Evolutionary conservation across 2,329 filamentous ascomycete species (phyloP).

Genomic region (Xylariales sp.): DNA sequence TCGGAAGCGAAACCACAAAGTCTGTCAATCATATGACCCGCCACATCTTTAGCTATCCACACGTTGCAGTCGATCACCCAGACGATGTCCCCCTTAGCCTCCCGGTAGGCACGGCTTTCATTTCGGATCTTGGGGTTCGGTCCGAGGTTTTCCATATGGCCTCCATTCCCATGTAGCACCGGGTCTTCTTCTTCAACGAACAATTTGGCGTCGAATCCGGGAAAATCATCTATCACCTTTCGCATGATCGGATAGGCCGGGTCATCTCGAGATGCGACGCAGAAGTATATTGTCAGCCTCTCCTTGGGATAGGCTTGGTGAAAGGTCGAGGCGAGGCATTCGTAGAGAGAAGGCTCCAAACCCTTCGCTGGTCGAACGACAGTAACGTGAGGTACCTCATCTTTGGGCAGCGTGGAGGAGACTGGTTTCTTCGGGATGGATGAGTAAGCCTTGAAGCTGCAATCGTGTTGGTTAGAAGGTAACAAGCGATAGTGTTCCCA

Average conservation of each 20-base stretch:
- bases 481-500: background rate
- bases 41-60: conserved; percentile 76
- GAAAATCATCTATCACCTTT: conserved; percentile 68
- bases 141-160: conserved; percentile 59
- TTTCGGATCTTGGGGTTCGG: conserved; percentile 99
- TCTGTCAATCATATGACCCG: conserved; percentile 84
- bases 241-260: conserved; percentile 72
- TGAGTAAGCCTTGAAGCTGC: conserved; percentile 51
- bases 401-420: conserved; percentile 43
- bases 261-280: conserved; percentile 70
- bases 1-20: conserved; percentile 62
- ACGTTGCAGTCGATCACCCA: conserved; percentile 98
- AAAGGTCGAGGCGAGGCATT: conserved; percentile 85
- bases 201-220: conserved; percentile 64
- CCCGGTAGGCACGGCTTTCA: conserved; percentile 86
- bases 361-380: conserved; percentile 92
- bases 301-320: conserved; percentile 72
- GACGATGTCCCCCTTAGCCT: conserved; percentile 80
- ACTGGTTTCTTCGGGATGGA: conserved; percentile 42
- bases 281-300: conserved; percentile 77
- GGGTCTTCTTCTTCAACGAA: conserved; percentile 81
- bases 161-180: conserved; percentile 51
- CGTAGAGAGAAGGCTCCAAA: conserved; percentile 82
- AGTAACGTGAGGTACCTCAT: conserved; percentile 74
- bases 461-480: conserved; percentile 8